Evolutionary conservation across 202 grass and related monocot species (phyloP), one percentile per base, ranked within the genome.

Genomic region (Carex sylvatica): DNA sequence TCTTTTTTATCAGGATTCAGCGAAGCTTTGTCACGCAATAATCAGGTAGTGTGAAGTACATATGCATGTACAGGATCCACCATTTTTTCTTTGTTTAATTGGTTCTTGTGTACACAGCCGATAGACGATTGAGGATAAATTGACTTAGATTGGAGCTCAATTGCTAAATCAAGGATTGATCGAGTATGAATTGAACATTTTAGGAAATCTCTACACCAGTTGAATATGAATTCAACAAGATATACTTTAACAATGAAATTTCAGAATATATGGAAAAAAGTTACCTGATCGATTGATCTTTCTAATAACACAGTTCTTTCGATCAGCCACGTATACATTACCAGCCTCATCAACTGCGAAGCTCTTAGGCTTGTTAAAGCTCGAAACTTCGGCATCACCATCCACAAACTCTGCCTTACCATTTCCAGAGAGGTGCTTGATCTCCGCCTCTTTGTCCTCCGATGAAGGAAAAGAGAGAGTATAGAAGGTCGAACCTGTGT

Each of bases 261-360:
- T 23, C n/a, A 47, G 9, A 4, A 71, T 13, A 19, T 35, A 67
- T 67, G 9, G 40, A 19, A n/a, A 51, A 19, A 49, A 1, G 42
- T 54, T 15, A 94, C 92, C 89, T 5, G 90, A 83, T 65, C 53
- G 85, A 69, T 84, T 65, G 60, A 94, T 85, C 90, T 92, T 94
- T 70, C 86, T 86, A 78, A 90, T 51, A 74, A 80, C 82, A 61
- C 65, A 19, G 53, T 88, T 47, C 3, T 12, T 52, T 2, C 81
- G 87, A 83, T 94, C 86, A 11, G 86, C 92, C 12, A 94, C 92
- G 81, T 94, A 92, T n/a, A 94, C 81, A 80, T 94, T 94, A 16
- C 91, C 89, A 4, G 71, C 86, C 40, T 3, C 58, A 83, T 94
- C 92, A 47, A 90, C 83, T 23, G 92, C 74, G 42, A 94, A 5